Evolutionary conservation across 352 stramenopile species (phyloP).

Genomic region (Pythium sp.): DNA sequence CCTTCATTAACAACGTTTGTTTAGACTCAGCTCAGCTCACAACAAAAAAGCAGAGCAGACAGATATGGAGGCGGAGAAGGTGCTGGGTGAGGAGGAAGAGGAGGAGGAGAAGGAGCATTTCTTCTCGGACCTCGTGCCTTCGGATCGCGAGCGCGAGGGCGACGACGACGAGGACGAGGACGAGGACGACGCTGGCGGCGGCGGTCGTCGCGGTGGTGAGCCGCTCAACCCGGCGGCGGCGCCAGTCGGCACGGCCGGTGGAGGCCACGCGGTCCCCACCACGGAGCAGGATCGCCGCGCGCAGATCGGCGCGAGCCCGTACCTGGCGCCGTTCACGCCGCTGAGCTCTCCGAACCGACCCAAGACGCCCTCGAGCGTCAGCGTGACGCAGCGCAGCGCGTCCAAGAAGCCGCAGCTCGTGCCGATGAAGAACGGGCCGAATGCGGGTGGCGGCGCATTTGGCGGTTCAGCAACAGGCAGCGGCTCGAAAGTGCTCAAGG

Average conservation of each 20-base stretch:
- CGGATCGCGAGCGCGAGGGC: constrained; percentile 10
- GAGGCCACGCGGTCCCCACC: constrained; percentile 13
- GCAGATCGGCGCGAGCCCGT: constrained; percentile 61
- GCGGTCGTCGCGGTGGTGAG: background rate
- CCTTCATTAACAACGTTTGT: background rate
- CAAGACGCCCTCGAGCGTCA: constrained; percentile 52
- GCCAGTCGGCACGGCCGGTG: background rate
- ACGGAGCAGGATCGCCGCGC: constrained; percentile 53
- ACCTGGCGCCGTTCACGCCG: constrained; percentile 66
- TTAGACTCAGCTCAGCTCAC: background rate
- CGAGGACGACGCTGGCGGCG: constrained; percentile 15
- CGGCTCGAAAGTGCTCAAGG: constrained; percentile 33
- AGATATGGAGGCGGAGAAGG: constrained; percentile 26
- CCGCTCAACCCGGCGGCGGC: constrained; percentile 6
- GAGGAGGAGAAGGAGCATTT: constrained; percentile 36
- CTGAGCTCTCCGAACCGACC: constrained; percentile 50
- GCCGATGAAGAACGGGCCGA: constrained; percentile 34
- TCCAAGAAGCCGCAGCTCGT: constrained; percentile 55
- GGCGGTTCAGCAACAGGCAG: constrained; percentile 13
- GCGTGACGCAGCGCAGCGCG: constrained; percentile 17
- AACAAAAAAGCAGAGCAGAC: background rate
- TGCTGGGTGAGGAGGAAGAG: constrained; percentile 26
- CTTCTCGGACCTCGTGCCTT: constrained; percentile 23
- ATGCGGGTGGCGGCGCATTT: constrained; percentile 7
- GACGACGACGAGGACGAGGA: constrained; percentile 21